A percentile compares a stretch with the other conserved stretches of the same genome.
Conservation (phyloP, 2,329 filamentous ascomycete species). For the Penicillium concentricum region DNA sequence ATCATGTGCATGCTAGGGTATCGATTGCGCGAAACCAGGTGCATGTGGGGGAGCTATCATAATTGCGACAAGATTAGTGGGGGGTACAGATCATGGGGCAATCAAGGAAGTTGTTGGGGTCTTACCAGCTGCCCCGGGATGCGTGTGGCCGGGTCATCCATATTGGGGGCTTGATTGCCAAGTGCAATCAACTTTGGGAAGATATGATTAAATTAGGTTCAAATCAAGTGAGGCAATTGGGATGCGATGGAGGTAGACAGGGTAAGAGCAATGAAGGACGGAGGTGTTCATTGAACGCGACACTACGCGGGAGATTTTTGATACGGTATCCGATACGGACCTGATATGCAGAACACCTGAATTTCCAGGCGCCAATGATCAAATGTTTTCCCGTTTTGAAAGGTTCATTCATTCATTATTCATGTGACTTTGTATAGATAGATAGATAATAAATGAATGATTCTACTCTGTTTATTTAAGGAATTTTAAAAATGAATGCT, state of each 20-base stretch:
- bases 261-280: not conserved
- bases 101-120: constrained; percentile 10
- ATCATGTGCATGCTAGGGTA: constrained; percentile 73
- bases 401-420: not conserved
- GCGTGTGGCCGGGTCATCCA: constrained; percentile 49
- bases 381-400: not conserved
- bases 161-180: constrained; percentile 29
- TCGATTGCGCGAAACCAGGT: constrained; percentile 79
- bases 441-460: too few relatives aligned
- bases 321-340: constrained; percentile 17
- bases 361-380: constrained; percentile 11
- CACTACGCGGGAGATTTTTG: constrained; percentile 40
- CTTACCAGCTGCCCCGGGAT: constrained; percentile 48
- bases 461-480: not conserved
- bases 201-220: not conserved
- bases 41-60: constrained; percentile 76
- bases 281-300: constrained; percentile 14
- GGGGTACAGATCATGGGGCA: not conserved
- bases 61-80: constrained; percentile 13
- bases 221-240: constrained; percentile 9
- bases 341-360: constrained; percentile 24
- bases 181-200: not conserved
- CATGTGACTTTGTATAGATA: too few relatives aligned
- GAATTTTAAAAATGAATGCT: too few relatives aligned
- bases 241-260: constrained; percentile 10